Evolutionary conservation across 306 rosid species (phyloP).

Genomic region (Clitoria ternatea): DNA sequence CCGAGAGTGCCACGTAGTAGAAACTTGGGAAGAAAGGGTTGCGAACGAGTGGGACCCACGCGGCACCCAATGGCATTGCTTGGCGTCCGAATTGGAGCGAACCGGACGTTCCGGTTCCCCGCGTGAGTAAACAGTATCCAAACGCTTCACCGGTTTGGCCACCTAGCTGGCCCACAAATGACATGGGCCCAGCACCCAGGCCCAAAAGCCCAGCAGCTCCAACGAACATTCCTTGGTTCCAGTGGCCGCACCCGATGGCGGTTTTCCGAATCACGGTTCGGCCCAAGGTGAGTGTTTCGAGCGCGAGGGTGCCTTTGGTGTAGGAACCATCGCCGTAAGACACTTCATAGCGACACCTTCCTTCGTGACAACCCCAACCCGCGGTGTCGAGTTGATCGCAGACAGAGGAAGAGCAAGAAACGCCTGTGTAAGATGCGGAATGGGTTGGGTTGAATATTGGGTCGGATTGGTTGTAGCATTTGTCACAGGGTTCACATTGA

Average conservation of each 20-base stretch:
- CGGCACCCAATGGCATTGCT: conserved; percentile 72
- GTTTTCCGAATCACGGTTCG: conserved; percentile 46
- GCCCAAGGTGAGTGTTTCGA: conserved; percentile 74
- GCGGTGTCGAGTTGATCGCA: conserved; percentile 64
- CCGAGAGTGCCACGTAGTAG: conserved; percentile 66
- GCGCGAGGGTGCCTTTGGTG: conserved; percentile 75
- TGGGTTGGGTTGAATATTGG: conserved; percentile 79
- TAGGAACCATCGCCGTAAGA: conserved; percentile 85
- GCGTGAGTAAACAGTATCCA: conserved; percentile 65
- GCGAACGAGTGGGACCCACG: conserved; percentile 75
- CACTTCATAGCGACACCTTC: conserved; percentile 68
- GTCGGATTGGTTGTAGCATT: conserved; percentile 78
- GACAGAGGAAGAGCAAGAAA: conserved; percentile 60
- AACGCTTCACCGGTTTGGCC: conserved; percentile 79
- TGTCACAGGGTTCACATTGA: conserved; percentile 76
- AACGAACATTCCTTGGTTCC: conserved; percentile 79
- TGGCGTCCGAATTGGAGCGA: conserved; percentile 68
- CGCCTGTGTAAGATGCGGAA: conserved; percentile 58
- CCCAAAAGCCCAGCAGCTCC: conserved; percentile 89
- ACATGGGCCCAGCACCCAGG: conserved; percentile 86
- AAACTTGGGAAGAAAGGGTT: conserved; percentile 67
- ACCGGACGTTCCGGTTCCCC: conserved; percentile 53
- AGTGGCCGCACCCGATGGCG: conserved; percentile 92
- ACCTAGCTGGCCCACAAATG: conserved; percentile 74
- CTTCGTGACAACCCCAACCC: conserved; percentile 55